Percentiles rank a stretch among this genome's conserved stretches.
Evolutionary conservation across 1,284 basidiomycete species (phyloP).

Genomic region (Ustilago tritici): DNA sequence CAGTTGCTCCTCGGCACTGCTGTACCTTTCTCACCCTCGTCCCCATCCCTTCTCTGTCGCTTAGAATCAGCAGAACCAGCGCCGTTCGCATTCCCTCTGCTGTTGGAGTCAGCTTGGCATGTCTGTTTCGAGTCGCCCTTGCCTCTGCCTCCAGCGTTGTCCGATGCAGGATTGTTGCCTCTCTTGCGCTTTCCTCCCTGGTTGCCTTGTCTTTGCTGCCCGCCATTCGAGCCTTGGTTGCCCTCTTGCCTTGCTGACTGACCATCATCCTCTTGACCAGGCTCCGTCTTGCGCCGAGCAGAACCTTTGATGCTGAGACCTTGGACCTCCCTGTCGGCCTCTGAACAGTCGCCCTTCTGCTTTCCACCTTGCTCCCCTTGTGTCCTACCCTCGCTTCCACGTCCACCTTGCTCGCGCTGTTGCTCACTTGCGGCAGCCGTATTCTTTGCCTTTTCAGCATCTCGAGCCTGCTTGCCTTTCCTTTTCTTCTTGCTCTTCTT

Average conservation of each 20-base stretch:
- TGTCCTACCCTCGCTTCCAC: not conserved
- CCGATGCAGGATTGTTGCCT: constrained; percentile 11
- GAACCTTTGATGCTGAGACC: constrained; percentile 47
- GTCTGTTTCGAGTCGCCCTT: constrained; percentile 8
- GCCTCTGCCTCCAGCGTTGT: not conserved
- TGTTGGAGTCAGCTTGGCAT: constrained; percentile 1
- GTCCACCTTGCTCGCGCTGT: constrained; percentile 8
- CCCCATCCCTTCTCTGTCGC: constrained; percentile 24
- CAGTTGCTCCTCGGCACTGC: constrained; percentile 14
- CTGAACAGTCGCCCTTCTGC: constrained; percentile 7
- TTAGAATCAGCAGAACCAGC: constrained; percentile 17
- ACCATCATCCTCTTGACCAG: constrained; percentile 5
- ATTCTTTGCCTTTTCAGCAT: constrained; percentile 19
- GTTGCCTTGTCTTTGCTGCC: constrained; percentile 11
- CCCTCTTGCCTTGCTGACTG: not conserved
- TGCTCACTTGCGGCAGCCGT: constrained; percentile 14
- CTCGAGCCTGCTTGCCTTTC: constrained; percentile 20
- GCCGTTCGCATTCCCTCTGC: constrained; percentile 1
- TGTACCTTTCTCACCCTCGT: constrained; percentile 17
- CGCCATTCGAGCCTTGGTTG: constrained; percentile 1
- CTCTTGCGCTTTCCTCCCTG: constrained; percentile 28
- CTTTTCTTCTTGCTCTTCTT: constrained; percentile 38
- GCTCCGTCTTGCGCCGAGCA: constrained; percentile 32
- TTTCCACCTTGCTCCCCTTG: constrained; percentile 6
- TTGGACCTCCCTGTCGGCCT: not conserved